Evolutionary conservation across 352 stramenopile genomes (phyloP).

Genomic region (Bremia lactucae): DNA sequence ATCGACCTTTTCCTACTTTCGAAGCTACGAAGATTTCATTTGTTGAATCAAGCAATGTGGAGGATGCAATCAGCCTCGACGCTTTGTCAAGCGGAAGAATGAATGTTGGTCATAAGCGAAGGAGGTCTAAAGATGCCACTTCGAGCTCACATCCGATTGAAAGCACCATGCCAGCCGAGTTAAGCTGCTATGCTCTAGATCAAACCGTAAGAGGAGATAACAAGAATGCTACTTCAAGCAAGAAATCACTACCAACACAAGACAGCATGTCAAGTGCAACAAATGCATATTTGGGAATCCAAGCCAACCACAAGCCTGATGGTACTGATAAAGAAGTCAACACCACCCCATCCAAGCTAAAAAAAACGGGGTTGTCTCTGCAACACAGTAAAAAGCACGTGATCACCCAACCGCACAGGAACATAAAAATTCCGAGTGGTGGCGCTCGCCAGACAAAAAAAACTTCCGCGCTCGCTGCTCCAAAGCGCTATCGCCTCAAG

Average conservation of each 20-base stretch:
- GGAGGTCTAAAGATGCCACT: slow-evolving; percentile 10
- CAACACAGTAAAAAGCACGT: slow-evolving; percentile 17
- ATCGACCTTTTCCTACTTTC: slow-evolving; percentile 28
- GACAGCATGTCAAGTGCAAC: slow-evolving; percentile 1
- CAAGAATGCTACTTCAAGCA: too few relatives aligned
- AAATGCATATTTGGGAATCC: not conserved
- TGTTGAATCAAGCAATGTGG: not conserved
- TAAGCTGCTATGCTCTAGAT: too few relatives aligned
- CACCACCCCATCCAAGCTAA: slow-evolving; percentile 16
- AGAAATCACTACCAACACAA: slow-evolving; percentile 5
- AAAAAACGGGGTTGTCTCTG: slow-evolving; percentile 1
- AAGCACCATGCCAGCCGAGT: not conserved
- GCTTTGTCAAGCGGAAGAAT: slow-evolving; percentile 1
- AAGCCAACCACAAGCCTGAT: slow-evolving; percentile 3
- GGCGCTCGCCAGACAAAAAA: slow-evolving; percentile 13
- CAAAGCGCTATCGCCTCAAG: slow-evolving; percentile 26
- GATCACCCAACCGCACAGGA: slow-evolving; percentile 5
- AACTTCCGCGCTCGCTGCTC: slow-evolving; percentile 15
- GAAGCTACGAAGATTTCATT: slow-evolving; percentile 23
- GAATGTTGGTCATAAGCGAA: slow-evolving; percentile 10
- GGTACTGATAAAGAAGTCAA: slow-evolving; percentile 1
- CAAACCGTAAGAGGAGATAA: too few relatives aligned
- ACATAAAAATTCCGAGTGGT: slow-evolving; percentile 10
- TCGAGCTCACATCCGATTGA: slow-evolving; percentile 3
- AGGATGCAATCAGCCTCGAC: not conserved